A percentile compares a stretch with the other conserved stretches of the same genome.
phyloP scores from a whole-genome alignment of 2,329 filamentous ascomycete genomes.

The Neofusicoccum sp. region DNA sequence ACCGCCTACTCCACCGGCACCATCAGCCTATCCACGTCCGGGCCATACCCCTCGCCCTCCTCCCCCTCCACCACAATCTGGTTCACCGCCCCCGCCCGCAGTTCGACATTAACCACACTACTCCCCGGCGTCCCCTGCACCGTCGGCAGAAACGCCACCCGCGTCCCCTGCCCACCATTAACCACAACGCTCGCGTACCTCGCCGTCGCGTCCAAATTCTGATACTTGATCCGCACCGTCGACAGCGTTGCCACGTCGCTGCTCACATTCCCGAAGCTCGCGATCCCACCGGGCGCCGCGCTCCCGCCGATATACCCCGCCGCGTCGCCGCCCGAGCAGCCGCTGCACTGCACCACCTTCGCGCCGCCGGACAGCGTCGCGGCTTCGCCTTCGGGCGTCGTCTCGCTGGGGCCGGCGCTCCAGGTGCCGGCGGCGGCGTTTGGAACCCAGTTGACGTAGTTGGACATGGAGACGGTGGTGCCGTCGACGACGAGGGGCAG shows the following conservation, averaged over 20 bases:
- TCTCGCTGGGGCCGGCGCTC: slow-evolving; percentile 46
- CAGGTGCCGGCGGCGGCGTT: slow-evolving; percentile 47
- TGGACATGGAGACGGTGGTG: slow-evolving; percentile 49
- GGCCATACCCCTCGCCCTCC: slow-evolving; percentile 42
- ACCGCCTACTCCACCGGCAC: slow-evolving; percentile 45
- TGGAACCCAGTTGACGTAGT: slow-evolving; percentile 57
- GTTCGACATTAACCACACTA: slow-evolving; percentile 48
- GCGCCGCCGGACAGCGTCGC: slow-evolving; percentile 48
- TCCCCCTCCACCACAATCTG: slow-evolving; percentile 47
- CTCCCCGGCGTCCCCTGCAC: slow-evolving; percentile 45
- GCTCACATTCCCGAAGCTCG: slow-evolving; percentile 49
- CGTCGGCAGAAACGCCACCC: slow-evolving; percentile 56
- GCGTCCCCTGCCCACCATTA: slow-evolving; percentile 51
- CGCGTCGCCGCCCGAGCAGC: slow-evolving; percentile 55
- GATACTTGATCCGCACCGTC: slow-evolving; percentile 56
- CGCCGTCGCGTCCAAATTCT: slow-evolving; percentile 55
- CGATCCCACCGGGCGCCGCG: slow-evolving; percentile 50
- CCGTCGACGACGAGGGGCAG: slow-evolving; percentile 57
- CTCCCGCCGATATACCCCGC: slow-evolving; percentile 49
- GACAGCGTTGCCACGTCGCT: slow-evolving; percentile 46
- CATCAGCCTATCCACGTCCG: slow-evolving; percentile 56
- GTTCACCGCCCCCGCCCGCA: slow-evolving; percentile 53
- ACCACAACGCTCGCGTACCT: slow-evolving; percentile 56
- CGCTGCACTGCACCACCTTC: slow-evolving; percentile 51
- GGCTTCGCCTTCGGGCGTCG: slow-evolving; percentile 53